Evolutionary conservation across 805 yeast species (phyloP).

Genomic region (Candida maesae): DNA sequence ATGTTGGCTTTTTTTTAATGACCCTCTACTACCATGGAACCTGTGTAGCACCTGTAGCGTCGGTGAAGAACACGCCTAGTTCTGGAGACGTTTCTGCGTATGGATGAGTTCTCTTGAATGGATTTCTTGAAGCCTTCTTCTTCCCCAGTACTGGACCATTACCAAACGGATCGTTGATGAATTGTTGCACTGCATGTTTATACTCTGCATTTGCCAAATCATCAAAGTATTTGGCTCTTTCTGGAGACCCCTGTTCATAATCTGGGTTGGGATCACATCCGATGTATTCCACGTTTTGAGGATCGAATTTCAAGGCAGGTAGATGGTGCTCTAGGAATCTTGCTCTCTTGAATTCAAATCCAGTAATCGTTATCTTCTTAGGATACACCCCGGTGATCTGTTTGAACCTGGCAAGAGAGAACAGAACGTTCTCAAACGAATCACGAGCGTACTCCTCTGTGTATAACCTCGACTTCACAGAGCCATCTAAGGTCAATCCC

Average conservation of each 20-base stretch:
- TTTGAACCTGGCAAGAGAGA: slow-evolving; percentile 50
- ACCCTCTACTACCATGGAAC: slow-evolving; percentile 9
- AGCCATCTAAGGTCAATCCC: slow-evolving; percentile 5
- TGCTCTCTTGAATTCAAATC: slow-evolving; percentile 67
- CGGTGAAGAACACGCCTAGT: slow-evolving; percentile 13
- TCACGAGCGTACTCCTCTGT: slow-evolving; percentile 76
- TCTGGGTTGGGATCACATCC: slow-evolving; percentile 56
- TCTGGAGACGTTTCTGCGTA: slow-evolving; percentile 28
- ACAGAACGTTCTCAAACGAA: slow-evolving; percentile 72
- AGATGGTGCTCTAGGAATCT: slow-evolving; percentile 58
- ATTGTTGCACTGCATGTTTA: slow-evolving; percentile 49
- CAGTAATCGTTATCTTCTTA: slow-evolving; percentile 48
- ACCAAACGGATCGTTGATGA: slow-evolving; percentile 57
- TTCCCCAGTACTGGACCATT: slow-evolving; percentile 36
- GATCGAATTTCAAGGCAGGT: slow-evolving; percentile 42
- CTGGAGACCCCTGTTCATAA: slow-evolving; percentile 20
- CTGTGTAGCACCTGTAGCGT: neutral
- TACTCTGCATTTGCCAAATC: slow-evolving; percentile 47
- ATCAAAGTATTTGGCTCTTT: slow-evolving; percentile 38
- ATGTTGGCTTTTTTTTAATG: too few relatives aligned
- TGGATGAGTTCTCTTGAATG: slow-evolving; percentile 42
- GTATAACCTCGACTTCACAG: slow-evolving; percentile 30
- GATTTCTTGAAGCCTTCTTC: slow-evolving; percentile 56
- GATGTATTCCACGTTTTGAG: slow-evolving; percentile 40
- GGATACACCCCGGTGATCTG: slow-evolving; percentile 50